phyloP scores from a whole-genome alignment of 768 basidiomycete genomes.

The Lyophyllum atratum region DNA sequence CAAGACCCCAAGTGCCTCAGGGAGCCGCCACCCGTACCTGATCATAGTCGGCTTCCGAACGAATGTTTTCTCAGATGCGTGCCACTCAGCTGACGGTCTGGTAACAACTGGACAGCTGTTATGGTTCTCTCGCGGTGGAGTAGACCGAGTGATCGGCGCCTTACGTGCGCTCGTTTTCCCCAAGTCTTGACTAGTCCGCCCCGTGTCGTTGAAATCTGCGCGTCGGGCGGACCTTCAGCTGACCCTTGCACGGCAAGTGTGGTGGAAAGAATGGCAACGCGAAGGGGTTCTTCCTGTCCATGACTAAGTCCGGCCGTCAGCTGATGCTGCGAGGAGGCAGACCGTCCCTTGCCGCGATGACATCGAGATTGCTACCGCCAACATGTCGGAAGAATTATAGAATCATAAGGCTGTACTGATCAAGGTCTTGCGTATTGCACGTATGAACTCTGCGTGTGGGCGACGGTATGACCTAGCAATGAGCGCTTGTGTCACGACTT shows the following conservation, averaged over 20 bases:
- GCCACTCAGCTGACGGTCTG: not conserved
- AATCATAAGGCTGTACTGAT: not conserved
- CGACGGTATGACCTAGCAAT: too few species aligned
- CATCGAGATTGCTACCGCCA: constrained; percentile 2
- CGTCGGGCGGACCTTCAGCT: constrained; percentile 6
- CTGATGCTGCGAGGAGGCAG: not conserved
- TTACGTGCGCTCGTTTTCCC: not conserved
- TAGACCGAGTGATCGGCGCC: not conserved
- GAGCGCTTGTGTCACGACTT: too few species aligned
- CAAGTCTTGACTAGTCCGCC: not conserved
- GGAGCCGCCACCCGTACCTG: not conserved
- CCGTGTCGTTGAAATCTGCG: not conserved
- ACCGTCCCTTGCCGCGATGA: not conserved
- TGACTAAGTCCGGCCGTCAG: not conserved
- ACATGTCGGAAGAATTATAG: not conserved
- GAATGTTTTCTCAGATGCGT: not conserved
- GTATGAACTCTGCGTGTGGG: too few species aligned
- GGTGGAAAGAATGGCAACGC: not conserved
- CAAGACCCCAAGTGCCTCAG: not conserved
- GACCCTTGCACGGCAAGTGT: not conserved
- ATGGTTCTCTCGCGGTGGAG: not conserved
- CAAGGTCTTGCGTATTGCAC: not conserved
- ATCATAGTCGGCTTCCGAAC: not conserved
- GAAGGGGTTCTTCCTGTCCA: not conserved
- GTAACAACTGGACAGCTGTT: not conserved